Conservation (phyloP, 441 rosid genomes). For the Capsella rubella region DNA sequence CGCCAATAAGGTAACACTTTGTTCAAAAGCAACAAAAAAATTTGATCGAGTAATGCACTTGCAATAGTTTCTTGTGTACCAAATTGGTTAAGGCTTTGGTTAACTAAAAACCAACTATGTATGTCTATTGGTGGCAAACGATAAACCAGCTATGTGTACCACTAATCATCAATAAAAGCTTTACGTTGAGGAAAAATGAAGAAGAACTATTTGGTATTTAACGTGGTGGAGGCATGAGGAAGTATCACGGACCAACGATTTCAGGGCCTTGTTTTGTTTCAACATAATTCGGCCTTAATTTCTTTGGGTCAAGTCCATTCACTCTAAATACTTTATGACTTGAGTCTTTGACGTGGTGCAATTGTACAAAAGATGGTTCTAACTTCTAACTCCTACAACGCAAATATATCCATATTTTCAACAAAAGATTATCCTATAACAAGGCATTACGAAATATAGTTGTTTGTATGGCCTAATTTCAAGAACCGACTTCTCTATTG, state of each 20-base stretch:
- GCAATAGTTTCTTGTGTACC: background rate
- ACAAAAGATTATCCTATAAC: no score
- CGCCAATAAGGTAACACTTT: background rate
- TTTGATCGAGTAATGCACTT: background rate
- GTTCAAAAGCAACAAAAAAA: background rate
- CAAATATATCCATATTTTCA: no score
- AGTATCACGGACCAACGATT: background rate
- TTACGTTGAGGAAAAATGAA: background rate
- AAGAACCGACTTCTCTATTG: no score
- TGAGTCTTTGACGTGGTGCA: no score
- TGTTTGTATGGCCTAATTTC: no score
- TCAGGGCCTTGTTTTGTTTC: background rate
- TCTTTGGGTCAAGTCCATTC: background rate
- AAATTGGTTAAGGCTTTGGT: background rate
- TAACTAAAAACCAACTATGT: background rate
- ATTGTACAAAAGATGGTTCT: no score
- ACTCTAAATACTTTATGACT: no score
- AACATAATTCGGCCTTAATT: background rate
- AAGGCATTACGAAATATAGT: no score
- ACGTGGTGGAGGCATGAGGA: background rate
- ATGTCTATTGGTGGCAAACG: background rate
- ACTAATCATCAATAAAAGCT: background rate
- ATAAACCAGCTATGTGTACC: background rate
- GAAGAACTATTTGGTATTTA: background rate
- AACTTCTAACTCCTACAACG: no score